Evolutionary conservation across 495 filamentous ascomycete genomes (phyloP).

Genomic region (Staphylotrichum longicolle): DNA sequence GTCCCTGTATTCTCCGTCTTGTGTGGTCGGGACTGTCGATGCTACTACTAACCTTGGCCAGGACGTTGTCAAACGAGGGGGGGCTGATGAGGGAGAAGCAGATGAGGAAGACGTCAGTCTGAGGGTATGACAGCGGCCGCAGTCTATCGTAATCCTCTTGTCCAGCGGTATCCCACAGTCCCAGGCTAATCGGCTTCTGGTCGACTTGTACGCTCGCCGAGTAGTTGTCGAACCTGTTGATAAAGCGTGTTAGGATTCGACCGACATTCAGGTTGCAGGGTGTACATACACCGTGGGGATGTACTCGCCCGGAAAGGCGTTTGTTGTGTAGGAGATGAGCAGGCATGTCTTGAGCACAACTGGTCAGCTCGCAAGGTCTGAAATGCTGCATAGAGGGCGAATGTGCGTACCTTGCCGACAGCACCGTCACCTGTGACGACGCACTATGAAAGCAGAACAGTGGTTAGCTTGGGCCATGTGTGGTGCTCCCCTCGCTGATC

Average conservation of each 20-base stretch:
- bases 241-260: constrained; percentile 30
- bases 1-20: not conserved
- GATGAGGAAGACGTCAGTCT: constrained; percentile 97
- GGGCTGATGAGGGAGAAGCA: constrained; percentile 99
- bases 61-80: constrained; percentile 96
- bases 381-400: too few species aligned
- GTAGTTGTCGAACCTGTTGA: constrained; percentile 91
- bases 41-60: constrained; percentile 69
- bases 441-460: constrained; percentile 58
- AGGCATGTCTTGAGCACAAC: constrained; percentile 79
- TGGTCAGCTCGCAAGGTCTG: not conserved
- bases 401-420: constrained; percentile 80
- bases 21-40: not conserved
- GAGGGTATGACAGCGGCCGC: constrained; percentile 92
- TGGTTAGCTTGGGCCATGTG: constrained; percentile 26
- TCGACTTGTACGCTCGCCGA: constrained; percentile 98
- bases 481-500: not conserved
- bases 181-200: constrained; percentile 92
- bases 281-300: constrained; percentile 92
- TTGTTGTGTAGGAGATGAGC: constrained; percentile 97
- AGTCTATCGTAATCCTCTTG: constrained; percentile 98
- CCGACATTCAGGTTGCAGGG: constrained; percentile 56
- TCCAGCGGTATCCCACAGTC: constrained; percentile 97
- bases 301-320: constrained; percentile 98
- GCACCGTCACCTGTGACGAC: constrained; percentile 99